Base-by-base conservation (phyloP, 768 basidiomycete species). In the Termitomyces titanicus region DNA sequence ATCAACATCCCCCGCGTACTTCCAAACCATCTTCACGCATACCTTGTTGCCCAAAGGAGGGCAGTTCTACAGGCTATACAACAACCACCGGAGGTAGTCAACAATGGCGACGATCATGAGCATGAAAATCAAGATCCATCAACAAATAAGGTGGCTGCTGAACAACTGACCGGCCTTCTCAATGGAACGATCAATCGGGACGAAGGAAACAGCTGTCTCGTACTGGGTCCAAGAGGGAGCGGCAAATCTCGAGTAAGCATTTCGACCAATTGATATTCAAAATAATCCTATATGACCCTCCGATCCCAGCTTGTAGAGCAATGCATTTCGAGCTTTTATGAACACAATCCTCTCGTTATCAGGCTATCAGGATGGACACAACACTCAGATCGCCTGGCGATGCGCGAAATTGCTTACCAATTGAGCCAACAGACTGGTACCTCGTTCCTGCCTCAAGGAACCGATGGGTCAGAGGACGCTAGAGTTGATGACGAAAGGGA, bases 161-260 rank as follows among this genome's bases (percentile, higher is more conserved):
- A 80, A 33, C 84, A 90, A 53, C 67, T 98, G 12, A 64, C 70
- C 1, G 79, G 82, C 45, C 70, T 98, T 20, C 73, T 97, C 5
- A 67, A 71, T 20, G 94, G 94, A 11, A 92, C 92, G 1, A 77
- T 89, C 5, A 72, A 72, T 20, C 81, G 94, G 27, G 89, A 88
- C 10, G 95, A 98, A 74, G 94, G 95, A 3, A 98, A 98, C 59
- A 96, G 94, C 55, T 97, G 94, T 64, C 77, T 97, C 52, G 66
- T 98, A 3, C 76, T 94, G 42, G 95, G 95, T 18, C 87, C 92
- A 1, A 78, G 86, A 56, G 92, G 92, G 15, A 89, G 87, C 58
- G 95, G 94, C 18, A 97, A 98, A 72, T 87, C 89, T 1, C 76
- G 76, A 56, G 92, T 92, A 67, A 63, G 82, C 68, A 11, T 13